Evolutionary conservation across 129 eudicot species (phyloP), one percentile per base, ranked within the genome.

Genomic region (Artemisia tridentata): DNA sequence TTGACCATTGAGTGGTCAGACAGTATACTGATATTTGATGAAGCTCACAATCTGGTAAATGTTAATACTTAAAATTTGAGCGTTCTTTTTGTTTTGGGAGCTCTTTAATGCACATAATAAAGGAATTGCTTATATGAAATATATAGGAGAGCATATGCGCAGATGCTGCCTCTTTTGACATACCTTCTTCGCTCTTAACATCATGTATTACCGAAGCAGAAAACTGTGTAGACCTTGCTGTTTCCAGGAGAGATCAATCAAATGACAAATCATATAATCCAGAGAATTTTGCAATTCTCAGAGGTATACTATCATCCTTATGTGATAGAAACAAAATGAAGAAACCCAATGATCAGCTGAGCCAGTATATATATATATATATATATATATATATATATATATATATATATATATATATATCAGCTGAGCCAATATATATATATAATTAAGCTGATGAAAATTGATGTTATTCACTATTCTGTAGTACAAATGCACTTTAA

Each of bases 81-180:
- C 4, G 1, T 25, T n/a, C n/a, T n/a, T n/a, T 12, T 21, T 29
- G 55, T 50, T 19, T 63, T 19, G 64, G 50, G 72, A 47, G 56
- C 59, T 49, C 67, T 79, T 34, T 72, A n/a, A 49, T 60, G 52
- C 21, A 58, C 27, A 43, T 41, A 34, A 48, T 71, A 41, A 25
- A 64, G 65, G 49, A 66, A 48, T 3, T 47, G 14, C 0, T 65
- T 65, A 7, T 72, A 47, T 75, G 63, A 70, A 49, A 54, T 41
- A 68, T 72, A 79, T 85, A 93, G 98, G 97, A 93, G 78, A 58
- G 96, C 77, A 71, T 93, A 75, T 93, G 97, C 43, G 97, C 97
- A 65, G 98, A 93, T 76, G 98, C 98, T 58, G 98, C 98, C 64
- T 93, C 98, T 68, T 93, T 93, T 85, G 98, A 93, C 70, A 82